Evolutionary conservation across 1,284 basidiomycete species (phyloP).

Genomic region (Malassezia vespertilionis): DNA sequence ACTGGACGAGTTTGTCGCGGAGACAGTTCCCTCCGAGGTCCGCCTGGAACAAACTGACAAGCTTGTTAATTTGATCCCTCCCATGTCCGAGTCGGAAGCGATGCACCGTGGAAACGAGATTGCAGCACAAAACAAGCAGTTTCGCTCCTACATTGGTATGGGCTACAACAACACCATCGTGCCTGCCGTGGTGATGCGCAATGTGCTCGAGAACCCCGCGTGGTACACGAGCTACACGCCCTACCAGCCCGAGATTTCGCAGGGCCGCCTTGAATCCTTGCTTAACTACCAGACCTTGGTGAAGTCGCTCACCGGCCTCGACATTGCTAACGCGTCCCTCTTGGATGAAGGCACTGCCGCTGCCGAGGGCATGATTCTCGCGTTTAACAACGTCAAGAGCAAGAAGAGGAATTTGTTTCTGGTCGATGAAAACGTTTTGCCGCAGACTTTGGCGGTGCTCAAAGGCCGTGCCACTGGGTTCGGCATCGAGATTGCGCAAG

Average conservation of each 20-base stretch:
- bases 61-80: conserved; percentile 53
- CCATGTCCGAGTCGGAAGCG: conserved; percentile 78
- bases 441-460: conserved; percentile 44
- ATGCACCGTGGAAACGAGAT: conserved; percentile 64
- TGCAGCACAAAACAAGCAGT: conserved; percentile 65
- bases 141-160: conserved; percentile 93
- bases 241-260: conserved; percentile 76
- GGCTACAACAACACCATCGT: conserved; percentile 62
- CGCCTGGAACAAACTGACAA: conserved; percentile 56
- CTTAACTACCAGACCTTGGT: conserved; percentile 97
- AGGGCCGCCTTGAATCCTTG: conserved; percentile 84
- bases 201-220: conserved; percentile 75
- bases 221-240: conserved; percentile 99
- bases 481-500: conserved; percentile 36
- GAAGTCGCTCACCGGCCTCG: conserved; percentile 83
- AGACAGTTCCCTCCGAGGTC: conserved; percentile 37
- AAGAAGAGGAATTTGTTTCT: conserved; percentile 41
- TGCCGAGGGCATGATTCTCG: conserved; percentile 45
- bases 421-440: conserved; percentile 39
- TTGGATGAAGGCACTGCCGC: conserved; percentile 46
- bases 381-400: conserved; percentile 28
- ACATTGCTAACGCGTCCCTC: conserved; percentile 54
- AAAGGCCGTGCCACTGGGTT: conserved; percentile 44
- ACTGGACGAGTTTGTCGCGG: conserved; percentile 35
- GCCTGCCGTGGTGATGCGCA: conserved; percentile 42